Conservation (phyloP, 2,329 filamentous ascomycete genomes). For the Penicillium hesseltinei region DNA sequence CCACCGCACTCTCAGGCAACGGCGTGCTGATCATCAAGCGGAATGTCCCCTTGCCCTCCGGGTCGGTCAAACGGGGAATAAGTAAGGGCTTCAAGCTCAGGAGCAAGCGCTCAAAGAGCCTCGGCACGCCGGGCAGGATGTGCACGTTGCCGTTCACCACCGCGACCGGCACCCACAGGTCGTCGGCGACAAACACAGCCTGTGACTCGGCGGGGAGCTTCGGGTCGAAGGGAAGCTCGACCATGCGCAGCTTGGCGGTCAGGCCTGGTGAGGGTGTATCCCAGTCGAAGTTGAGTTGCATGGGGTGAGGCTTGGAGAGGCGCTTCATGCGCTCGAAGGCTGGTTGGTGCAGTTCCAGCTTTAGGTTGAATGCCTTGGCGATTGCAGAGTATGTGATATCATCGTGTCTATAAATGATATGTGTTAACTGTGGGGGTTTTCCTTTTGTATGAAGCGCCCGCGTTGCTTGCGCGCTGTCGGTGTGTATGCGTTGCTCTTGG, state of each 20-base stretch:
- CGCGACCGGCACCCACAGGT: constrained; percentile 85
- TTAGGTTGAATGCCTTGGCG: constrained; percentile 79
- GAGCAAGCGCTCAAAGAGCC: constrained; percentile 76
- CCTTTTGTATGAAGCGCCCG: background rate
- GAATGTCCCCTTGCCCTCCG: constrained; percentile 75
- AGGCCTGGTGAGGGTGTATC: constrained; percentile 74
- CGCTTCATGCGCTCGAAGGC: constrained; percentile 80
- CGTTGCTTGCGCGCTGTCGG: background rate
- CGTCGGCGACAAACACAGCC: constrained; percentile 73
- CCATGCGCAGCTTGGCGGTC: constrained; percentile 85
- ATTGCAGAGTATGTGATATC: constrained; percentile 97
- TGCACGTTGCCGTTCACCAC: constrained; percentile 92
- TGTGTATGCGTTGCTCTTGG: background rate
- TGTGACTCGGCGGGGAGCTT: constrained; percentile 65
- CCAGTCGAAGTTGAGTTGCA: constrained; percentile 78
- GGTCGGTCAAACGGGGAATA: constrained; percentile 69
- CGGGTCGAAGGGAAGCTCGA: constrained; percentile 75
- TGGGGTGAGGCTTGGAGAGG: constrained; percentile 70
- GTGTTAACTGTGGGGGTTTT: background rate
- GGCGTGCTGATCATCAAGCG: constrained; percentile 85
- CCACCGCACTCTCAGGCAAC: constrained; percentile 79
- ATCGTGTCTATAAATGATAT: constrained; percentile 68
- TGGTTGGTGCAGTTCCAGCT: constrained; percentile 72
- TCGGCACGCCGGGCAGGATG: constrained; percentile 85
- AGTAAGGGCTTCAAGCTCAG: constrained; percentile 71